Percentiles rank a stretch among this genome's conserved stretches.
Evolutionary conservation across 345 rosid genomes (phyloP).

Genomic region (Brassica juncea): DNA sequence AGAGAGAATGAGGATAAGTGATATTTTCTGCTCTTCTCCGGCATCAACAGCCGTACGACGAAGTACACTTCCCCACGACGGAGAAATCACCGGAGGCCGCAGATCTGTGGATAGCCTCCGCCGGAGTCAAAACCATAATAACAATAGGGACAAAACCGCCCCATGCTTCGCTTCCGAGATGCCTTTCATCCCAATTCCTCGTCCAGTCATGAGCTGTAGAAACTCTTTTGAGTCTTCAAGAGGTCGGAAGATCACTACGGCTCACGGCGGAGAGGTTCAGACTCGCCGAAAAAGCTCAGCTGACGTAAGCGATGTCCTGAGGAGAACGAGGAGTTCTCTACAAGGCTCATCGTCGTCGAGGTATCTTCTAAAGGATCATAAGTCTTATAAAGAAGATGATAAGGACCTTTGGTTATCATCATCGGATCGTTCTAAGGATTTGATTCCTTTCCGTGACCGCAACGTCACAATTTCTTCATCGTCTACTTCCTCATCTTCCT

Average conservation of each 20-base stretch:
- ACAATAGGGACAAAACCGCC: constrained; percentile 43
- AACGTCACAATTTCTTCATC: constrained; percentile 43
- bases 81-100: constrained; percentile 45
- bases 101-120: constrained; percentile 51
- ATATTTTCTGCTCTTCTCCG: constrained; percentile 76
- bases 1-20: constrained; percentile 58
- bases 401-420: constrained; percentile 46
- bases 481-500: constrained; percentile 29
- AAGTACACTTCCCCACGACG: constrained; percentile 47
- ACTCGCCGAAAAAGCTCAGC: constrained; percentile 68
- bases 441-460: constrained; percentile 31
- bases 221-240: constrained; percentile 37
- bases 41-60: constrained; percentile 80
- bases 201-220: constrained; percentile 34
- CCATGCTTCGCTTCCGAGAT: constrained; percentile 45
- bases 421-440: constrained; percentile 41
- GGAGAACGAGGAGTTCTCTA: constrained; percentile 31
- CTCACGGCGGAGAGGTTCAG: constrained; percentile 23
- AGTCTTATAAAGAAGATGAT: constrained; percentile 39
- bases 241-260: constrained; percentile 45
- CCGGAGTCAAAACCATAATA: constrained; percentile 39
- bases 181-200: constrained; percentile 50
- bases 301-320: constrained; percentile 44
- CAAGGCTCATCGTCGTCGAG: constrained; percentile 51
- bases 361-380: constrained; percentile 63